Evolutionary conservation across 306 rosid species (phyloP).

Genomic region (peach (Prunus persica)): DNA sequence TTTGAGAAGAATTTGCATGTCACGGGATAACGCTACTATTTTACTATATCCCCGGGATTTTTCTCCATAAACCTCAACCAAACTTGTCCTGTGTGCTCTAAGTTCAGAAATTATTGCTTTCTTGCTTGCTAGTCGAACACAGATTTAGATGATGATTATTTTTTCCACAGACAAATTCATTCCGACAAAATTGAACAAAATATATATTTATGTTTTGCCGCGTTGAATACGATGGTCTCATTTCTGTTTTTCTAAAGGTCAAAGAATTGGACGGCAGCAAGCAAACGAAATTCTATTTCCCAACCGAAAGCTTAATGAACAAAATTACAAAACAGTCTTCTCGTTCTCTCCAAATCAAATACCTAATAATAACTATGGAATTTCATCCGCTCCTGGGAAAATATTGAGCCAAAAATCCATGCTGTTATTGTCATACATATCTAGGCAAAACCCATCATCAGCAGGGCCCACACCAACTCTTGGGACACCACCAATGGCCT

Average conservation of each 20-base stretch:
- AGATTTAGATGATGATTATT: neutral
- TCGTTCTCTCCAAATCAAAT: neutral
- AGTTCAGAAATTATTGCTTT: neutral
- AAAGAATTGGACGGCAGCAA: neutral
- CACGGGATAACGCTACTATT: too few species aligned
- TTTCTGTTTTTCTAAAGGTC: neutral
- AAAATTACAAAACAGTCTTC: constrained; percentile 9
- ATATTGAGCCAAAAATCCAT: constrained; percentile 66
- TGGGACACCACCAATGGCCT: constrained; percentile 8
- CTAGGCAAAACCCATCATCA: constrained; percentile 17
- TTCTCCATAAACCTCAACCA: too few species aligned
- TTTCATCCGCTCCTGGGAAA: constrained; percentile 49
- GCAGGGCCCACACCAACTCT: constrained; percentile 9
- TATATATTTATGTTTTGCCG: neutral
- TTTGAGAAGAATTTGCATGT: too few species aligned
- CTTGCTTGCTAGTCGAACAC: neutral
- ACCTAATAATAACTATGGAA: constrained; percentile 27
- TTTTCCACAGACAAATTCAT: neutral
- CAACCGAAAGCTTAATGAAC: neutral
- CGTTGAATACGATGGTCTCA: neutral
- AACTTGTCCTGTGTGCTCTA: neutral
- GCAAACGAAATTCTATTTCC: neutral
- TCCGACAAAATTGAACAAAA: neutral
- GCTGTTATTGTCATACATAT: constrained; percentile 26
- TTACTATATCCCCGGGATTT: too few species aligned